phyloP scores from a whole-genome alignment of 371 early-diverging fungal species.

The Gilbertella persicaria region DNA sequence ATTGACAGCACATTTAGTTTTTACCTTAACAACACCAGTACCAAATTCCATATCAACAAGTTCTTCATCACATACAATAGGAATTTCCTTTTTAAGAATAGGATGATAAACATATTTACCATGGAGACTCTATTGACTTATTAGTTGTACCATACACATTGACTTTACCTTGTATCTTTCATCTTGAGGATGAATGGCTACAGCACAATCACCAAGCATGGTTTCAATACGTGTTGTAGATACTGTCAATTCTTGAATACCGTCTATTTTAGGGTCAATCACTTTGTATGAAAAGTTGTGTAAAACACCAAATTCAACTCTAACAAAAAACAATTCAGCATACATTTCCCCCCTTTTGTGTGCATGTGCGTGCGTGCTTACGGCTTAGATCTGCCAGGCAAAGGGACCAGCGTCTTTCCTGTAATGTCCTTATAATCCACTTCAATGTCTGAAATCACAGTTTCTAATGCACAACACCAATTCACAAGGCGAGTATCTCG shows the following conservation, averaged over 20 bases:
- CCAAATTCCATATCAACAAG: slow-evolving; percentile 94
- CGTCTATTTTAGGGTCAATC: slow-evolving; percentile 54
- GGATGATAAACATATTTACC: slow-evolving; percentile 92
- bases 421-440: slow-evolving; percentile 73
- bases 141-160: not conserved
- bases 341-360: no score
- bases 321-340: slow-evolving; percentile 23
- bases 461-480: slow-evolving; percentile 94
- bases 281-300: slow-evolving; percentile 70
- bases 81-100: slow-evolving; percentile 74
- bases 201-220: slow-evolving; percentile 98
- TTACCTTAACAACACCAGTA: slow-evolving; percentile 96
- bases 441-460: slow-evolving; percentile 96
- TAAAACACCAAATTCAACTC: slow-evolving; percentile 81
- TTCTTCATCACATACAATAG: slow-evolving; percentile 84
- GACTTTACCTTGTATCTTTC: slow-evolving; percentile 67
- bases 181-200: slow-evolving; percentile 95
- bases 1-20: not conserved
- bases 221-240: slow-evolving; percentile 99
- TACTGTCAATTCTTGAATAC: slow-evolving; percentile 72
- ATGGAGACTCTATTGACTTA: slow-evolving; percentile 56
- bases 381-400: slow-evolving; percentile 72
- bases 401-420: slow-evolving; percentile 57
- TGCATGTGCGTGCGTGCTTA: slow-evolving; percentile 18
- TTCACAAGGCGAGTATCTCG: slow-evolving; percentile 91